phyloP scores from a whole-genome alignment of 2,329 filamentous ascomycete genomes.

The Grosmannia penicillata region DNA sequence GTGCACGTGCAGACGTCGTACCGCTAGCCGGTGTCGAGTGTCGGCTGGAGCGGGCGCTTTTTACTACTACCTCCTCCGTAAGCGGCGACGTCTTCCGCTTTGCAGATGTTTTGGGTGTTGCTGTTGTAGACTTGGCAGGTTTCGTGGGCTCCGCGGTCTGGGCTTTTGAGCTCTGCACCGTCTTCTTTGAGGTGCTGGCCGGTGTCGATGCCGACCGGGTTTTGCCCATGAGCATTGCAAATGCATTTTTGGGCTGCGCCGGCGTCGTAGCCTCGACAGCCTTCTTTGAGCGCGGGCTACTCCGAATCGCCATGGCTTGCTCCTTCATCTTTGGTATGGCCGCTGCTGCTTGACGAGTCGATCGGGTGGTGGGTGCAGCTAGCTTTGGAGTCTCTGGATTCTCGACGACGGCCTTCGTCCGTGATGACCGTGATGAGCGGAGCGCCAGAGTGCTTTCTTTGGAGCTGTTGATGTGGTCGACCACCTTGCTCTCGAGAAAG shows the following conservation, averaged over 20 bases:
- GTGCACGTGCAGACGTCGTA: conserved; percentile 20
- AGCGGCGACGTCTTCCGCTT: conserved; percentile 22
- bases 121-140: conserved; percentile 13
- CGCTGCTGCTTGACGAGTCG: not conserved
- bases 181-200: too few relatives aligned
- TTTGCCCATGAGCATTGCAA: conserved; percentile 38
- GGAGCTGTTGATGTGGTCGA: conserved; percentile 43
- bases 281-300: conserved; percentile 20
- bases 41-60: conserved; percentile 62
- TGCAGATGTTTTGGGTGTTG: conserved; percentile 5
- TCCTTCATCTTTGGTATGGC: not conserved
- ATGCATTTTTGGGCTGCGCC: conserved; percentile 30
- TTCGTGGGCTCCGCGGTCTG: conserved; percentile 8
- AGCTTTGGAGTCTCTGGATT: conserved; percentile 11
- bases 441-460: conserved; percentile 12
- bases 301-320: conserved; percentile 16
- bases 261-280: too few relatives aligned
- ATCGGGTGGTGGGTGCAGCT: too few relatives aligned
- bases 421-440: conserved; percentile 16
- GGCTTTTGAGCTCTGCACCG: not conserved
- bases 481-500: conserved; percentile 69
- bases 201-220: not conserved
- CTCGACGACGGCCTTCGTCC: conserved; percentile 18
- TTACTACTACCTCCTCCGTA: conserved; percentile 27
- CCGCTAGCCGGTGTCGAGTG: conserved; percentile 55